phyloP scores from a whole-genome alignment of 164 flowering plant species.

The Euptelea pleiosperma region DNA sequence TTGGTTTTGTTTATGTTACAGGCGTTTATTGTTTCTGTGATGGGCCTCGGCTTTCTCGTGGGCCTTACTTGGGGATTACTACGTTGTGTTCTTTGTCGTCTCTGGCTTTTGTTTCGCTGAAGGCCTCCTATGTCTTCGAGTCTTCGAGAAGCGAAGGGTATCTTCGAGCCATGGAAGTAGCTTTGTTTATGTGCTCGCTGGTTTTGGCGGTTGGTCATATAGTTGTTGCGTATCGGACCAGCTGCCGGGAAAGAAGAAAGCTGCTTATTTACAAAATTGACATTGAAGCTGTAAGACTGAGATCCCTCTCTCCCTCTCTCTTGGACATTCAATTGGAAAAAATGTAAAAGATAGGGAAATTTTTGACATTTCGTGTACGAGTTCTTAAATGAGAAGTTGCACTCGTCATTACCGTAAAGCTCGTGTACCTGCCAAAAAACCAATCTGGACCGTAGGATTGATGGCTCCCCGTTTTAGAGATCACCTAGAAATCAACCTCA shows the following conservation, averaged over 20 bases:
- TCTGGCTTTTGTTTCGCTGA: conserved; percentile 58
- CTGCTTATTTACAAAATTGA: conserved; percentile 87
- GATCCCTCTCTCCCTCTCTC: conserved; percentile 8
- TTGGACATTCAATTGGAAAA: not conserved
- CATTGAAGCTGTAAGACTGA: conserved; percentile 92
- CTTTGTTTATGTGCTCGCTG: conserved; percentile 59
- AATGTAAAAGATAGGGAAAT: not conserved
- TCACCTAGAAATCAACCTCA: too few relatives aligned
- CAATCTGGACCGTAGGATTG: too few relatives aligned
- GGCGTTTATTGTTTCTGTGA: conserved; percentile 87
- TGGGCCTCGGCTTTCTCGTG: conserved; percentile 68
- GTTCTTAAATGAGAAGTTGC: too few relatives aligned
- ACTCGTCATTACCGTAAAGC: too few relatives aligned
- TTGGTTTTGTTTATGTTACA: conserved; percentile 19
- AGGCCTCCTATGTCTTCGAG: conserved; percentile 63
- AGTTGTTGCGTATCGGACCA: conserved; percentile 78
- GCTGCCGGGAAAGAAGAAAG: conserved; percentile 88
- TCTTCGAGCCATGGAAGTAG: conserved; percentile 41
- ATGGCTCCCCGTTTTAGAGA: too few relatives aligned
- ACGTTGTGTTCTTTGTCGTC: conserved; percentile 67
- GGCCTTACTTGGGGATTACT: conserved; percentile 73
- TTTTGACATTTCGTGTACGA: too few relatives aligned
- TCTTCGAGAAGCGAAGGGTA: not conserved
- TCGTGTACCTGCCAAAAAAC: too few relatives aligned
- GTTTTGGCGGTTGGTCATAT: conserved; percentile 71